These are phyloP conservation scores for Chlamydomonas asymmetrica DNA, from an alignment of 139 green algal species.

Conservation along the genomic window DNA sequence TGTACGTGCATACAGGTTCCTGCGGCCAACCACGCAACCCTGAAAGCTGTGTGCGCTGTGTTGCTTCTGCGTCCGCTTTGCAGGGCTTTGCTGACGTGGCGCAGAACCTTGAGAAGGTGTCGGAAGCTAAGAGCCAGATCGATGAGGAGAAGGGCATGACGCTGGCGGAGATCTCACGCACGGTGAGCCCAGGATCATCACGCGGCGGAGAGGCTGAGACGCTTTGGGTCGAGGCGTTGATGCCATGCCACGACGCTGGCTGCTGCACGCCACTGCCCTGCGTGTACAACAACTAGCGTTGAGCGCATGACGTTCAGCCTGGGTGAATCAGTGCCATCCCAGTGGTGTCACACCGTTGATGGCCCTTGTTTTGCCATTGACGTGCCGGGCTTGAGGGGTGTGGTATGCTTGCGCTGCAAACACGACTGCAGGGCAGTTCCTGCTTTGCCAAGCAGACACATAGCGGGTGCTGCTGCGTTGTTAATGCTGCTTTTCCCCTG, in stretches of 20 bases:
- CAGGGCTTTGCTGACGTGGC: constrained; percentile 52
- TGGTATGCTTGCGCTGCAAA: no score
- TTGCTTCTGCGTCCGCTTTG: not conserved
- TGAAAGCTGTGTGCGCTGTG: not conserved
- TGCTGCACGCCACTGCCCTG: no score
- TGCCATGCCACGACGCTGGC: no score
- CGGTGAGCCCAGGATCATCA: constrained; percentile 3
- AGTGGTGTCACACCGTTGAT: no score
- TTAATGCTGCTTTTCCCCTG: not conserved
- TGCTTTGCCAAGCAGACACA: no score
- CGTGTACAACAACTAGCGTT: no score
- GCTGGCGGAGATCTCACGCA: constrained; percentile 46
- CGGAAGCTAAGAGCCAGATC: constrained; percentile 46
- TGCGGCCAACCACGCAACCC: not conserved
- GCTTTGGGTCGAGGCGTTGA: not conserved
- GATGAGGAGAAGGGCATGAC: constrained; percentile 61
- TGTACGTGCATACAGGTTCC: not conserved
- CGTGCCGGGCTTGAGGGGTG: no score
- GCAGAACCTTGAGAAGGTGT: constrained; percentile 48
- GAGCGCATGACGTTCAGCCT: no score
- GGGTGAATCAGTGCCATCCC: no score
- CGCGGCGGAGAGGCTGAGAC: not conserved
- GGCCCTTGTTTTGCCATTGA: no score
- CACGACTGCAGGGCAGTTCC: no score
- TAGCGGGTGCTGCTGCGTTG: not conserved